phyloP scores from a whole-genome alignment of 805 yeast species.

The Suhomyces sp. region DNA sequence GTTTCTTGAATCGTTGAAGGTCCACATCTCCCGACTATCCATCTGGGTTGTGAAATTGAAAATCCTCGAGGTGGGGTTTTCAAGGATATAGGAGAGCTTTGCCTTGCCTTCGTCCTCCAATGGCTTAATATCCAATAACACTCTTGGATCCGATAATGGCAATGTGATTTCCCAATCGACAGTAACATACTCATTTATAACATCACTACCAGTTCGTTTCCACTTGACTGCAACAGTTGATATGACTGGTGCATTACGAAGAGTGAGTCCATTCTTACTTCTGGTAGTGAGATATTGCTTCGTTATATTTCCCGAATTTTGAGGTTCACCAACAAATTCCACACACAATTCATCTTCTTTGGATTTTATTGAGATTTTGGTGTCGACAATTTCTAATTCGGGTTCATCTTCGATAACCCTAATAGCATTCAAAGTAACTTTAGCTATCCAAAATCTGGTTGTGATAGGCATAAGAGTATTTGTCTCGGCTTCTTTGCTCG shows the following conservation, averaged over 20 bases:
- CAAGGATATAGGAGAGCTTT: slow-evolving; percentile 52
- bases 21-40: slow-evolving; percentile 22
- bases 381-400: slow-evolving; percentile 15
- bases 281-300: slow-evolving; percentile 32
- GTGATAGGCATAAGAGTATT: slow-evolving; percentile 30
- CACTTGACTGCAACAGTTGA: slow-evolving; percentile 29
- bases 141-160: slow-evolving; percentile 71
- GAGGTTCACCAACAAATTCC: slow-evolving; percentile 11
- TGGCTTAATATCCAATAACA: slow-evolving; percentile 42
- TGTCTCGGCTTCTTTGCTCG: slow-evolving; percentile 13
- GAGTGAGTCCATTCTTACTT: slow-evolving; percentile 38
- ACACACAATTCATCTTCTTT: slow-evolving; percentile 28
- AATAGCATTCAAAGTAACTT: slow-evolving; percentile 10
- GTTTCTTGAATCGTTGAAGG: slow-evolving; percentile 22
- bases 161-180: slow-evolving; percentile 52
- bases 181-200: slow-evolving; percentile 28
- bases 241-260: slow-evolving; percentile 33
- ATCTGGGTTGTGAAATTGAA: slow-evolving; percentile 57
- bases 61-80: slow-evolving; percentile 72
- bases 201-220: slow-evolving; percentile 25
- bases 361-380: slow-evolving; percentile 22
- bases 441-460: slow-evolving; percentile 30
- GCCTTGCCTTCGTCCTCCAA: slow-evolving; percentile 15
- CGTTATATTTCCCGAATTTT: not conserved
- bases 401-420: too few relatives aligned